Evolutionary conservation across 2,329 filamentous ascomycete genomes (phyloP), one percentile per base, ranked within the genome.

Genomic region (Talaromyces sp.): DNA sequence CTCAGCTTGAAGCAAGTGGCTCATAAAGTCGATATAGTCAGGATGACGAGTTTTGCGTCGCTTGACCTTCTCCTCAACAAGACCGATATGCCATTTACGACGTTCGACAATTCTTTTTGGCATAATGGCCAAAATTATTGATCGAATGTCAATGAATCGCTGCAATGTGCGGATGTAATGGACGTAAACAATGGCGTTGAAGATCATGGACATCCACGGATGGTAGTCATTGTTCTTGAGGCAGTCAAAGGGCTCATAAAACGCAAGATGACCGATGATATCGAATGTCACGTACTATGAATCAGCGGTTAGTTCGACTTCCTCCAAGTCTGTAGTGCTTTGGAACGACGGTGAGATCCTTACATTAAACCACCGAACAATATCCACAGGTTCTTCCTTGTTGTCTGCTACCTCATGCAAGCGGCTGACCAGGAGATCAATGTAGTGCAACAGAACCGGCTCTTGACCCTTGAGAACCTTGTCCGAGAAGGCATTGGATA

Each of bases 241-340:
- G 58, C 69, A 70, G 37, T 65, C 63, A 45, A 72, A 72, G 0
- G 70, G 62, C 48, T 72, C 67, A 6, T 68, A 69, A 43, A 71
- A 72, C 6, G 66, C 64, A 5, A 73, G 62, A 28, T 73, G 70
- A 11, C 71, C 71, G 54, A 72, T 72, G 5, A 72, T 59, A 41
- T 73, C 71, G 57, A 73, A 73, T 10, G 69, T 69, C 8, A 56
- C 53, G 19, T 56, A 56, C 53, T 56, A 39, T 3, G 10, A 39
- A n/a, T 7, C 33, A 6, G 19, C 15, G 7, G 6, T 52, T 11
- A 52, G 33, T 52, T 10, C 15, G 7, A 5, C 19, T 33, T 11
- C n/a, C 19, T 19, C n/a, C 5, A 37, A 17, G 5, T n/a, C 10
- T 36, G 1, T 15, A 6, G 21, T 10, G 21, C 11, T n/a, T 3